phyloP scores from a whole-genome alignment of 2,329 filamentous ascomycete species.

The Elsinoe australis region DNA sequence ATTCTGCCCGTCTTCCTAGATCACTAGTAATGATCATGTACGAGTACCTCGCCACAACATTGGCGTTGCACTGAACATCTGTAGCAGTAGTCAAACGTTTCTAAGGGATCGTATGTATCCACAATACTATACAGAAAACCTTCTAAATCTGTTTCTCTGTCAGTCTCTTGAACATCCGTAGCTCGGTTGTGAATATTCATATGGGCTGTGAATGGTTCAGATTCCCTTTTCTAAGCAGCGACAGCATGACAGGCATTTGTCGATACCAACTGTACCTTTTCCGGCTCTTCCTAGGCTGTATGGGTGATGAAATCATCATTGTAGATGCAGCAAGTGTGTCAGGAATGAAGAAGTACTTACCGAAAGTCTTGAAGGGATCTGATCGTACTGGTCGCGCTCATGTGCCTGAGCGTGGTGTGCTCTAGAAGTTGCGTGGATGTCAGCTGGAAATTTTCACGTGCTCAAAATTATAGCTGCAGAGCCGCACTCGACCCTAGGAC shows the following conservation, averaged over 20 bases:
- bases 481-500: no score
- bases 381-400: no score
- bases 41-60: no score
- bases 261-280: conserved; percentile 46
- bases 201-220: no score
- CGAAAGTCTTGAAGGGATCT: neutral
- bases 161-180: neutral
- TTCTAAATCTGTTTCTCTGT: neutral
- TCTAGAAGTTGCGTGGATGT: no score
- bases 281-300: conserved; percentile 44
- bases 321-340: conserved; percentile 16
- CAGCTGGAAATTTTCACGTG: neutral
- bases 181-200: no score
- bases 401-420: no score
- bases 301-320: conserved; percentile 33
- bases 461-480: conserved; percentile 3
- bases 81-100: neutral
- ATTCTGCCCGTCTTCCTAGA: no score
- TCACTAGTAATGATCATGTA: no score
- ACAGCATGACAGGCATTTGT: conserved; percentile 39
- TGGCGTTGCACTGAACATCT: no score
- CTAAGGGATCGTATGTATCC: neutral
- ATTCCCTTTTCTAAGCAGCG: conserved; percentile 45
- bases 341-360: conserved; percentile 9
- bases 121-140: neutral